Percentiles rank a stretch among this genome's conserved stretches.
phyloP scores from a whole-genome alignment of 768 basidiomycete species.

The Leccinum uliginosum region DNA sequence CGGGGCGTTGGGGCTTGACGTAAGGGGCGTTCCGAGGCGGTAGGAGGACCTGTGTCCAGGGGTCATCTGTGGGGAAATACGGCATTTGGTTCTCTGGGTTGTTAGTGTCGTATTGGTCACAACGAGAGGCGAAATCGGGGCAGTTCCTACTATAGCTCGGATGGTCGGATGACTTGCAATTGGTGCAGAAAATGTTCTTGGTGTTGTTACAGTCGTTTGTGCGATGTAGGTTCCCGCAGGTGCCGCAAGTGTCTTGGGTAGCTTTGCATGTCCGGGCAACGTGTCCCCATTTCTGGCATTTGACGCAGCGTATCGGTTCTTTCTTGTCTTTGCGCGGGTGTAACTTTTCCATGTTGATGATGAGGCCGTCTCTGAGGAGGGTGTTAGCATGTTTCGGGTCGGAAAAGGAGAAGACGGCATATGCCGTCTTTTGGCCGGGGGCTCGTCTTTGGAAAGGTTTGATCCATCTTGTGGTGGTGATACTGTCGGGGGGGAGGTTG shows the following conservation, averaged over 20 bases:
- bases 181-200: too few species aligned
- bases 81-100: too few species aligned
- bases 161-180: too few species aligned
- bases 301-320: accelerated
- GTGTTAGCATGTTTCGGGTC: neutral
- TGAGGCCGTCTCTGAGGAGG: neutral
- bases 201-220: neutral
- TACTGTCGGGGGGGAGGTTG: too few species aligned
- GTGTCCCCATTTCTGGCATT: neutral
- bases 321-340: neutral
- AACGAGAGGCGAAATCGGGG: too few species aligned
- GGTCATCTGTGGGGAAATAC: too few species aligned
- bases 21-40: too few species aligned
- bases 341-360: neutral
- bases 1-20: too few species aligned
- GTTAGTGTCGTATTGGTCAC: too few species aligned
- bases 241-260: neutral
- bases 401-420: neutral
- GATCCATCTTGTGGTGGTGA: too few species aligned
- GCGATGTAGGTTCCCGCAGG: neutral
- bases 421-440: neutral
- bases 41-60: too few species aligned
- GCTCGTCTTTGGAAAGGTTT: accelerated
- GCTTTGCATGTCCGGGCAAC: neutral
- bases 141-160: too few species aligned